Conservation (phyloP, 2,329 filamentous ascomycete genomes). For the Diplodia seriata region DNA sequence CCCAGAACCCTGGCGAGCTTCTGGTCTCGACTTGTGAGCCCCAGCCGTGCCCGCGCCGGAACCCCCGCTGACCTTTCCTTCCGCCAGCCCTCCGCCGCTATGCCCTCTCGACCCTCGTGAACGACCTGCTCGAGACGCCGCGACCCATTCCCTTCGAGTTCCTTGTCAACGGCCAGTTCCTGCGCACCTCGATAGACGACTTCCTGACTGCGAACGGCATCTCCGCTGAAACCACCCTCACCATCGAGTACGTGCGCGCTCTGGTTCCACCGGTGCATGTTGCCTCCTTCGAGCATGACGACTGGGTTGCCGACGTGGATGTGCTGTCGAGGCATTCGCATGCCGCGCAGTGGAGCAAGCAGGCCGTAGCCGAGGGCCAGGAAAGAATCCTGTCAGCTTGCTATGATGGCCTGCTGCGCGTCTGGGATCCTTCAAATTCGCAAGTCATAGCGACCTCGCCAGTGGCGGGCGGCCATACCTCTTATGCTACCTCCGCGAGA, state of each 20-base stretch:
- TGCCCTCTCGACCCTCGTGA: constrained; percentile 68
- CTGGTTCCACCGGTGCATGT: constrained; percentile 88
- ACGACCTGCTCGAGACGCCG: constrained; percentile 63
- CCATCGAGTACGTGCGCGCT: constrained; percentile 91
- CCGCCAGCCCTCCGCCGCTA: constrained; percentile 61
- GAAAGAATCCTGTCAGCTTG: constrained; percentile 87
- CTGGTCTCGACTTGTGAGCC: constrained; percentile 62
- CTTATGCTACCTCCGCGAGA: constrained; percentile 75
- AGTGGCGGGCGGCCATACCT: constrained; percentile 64
- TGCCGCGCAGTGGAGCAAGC: constrained; percentile 64
- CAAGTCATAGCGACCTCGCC: constrained; percentile 79
- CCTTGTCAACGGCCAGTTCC: constrained; percentile 90
- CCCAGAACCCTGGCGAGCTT: constrained; percentile 62
- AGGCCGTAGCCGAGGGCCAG: constrained; percentile 59
- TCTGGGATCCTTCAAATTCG: constrained; percentile 73
- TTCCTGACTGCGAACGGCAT: constrained; percentile 87
- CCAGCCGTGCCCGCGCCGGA: not conserved
- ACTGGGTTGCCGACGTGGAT: constrained; percentile 92
- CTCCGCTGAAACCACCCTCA: constrained; percentile 84
- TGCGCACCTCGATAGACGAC: constrained; percentile 87
- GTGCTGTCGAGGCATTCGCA: constrained; percentile 73
- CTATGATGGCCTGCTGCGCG: constrained; percentile 85
- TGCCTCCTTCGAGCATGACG: constrained; percentile 93
- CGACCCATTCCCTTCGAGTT: constrained; percentile 87
- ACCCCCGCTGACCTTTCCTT: constrained; percentile 3